A percentile compares a stretch with the other conserved stretches of the same genome.
phyloP scores from a whole-genome alignment of 805 yeast species.

The Yarrowia bubula region DNA sequence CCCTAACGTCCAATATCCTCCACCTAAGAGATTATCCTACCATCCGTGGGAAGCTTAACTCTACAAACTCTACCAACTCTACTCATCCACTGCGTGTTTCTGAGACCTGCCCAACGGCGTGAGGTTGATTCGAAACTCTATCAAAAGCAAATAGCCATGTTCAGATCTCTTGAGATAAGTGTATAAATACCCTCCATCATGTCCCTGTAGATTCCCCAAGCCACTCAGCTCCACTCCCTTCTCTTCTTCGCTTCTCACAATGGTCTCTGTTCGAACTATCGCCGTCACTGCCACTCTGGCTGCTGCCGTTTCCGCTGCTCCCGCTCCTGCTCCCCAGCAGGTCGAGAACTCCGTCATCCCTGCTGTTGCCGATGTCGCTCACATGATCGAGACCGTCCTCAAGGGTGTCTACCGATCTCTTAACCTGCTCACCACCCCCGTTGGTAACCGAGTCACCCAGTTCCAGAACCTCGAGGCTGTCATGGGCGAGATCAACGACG shows the following conservation, averaged over 20 bases:
- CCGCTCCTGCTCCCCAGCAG: constrained; percentile 15
- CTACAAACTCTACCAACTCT: no score
- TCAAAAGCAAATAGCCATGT: not conserved
- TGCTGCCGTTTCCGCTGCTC: constrained; percentile 6
- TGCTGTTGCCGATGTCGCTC: not conserved
- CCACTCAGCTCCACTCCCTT: not conserved
- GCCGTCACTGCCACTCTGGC: constrained; percentile 9
- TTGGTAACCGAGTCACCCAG: constrained; percentile 21
- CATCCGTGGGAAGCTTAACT: constrained; percentile 14
- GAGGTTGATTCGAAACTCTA: constrained; percentile 18
- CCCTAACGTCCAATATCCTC: not conserved
- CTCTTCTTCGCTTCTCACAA: not conserved
- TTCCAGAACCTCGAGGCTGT: constrained; percentile 25
- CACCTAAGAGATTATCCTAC: not conserved
- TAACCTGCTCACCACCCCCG: constrained; percentile 11
- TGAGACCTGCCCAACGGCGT: constrained; percentile 21
- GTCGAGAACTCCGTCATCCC: not conserved
- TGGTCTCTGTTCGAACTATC: constrained; percentile 21
- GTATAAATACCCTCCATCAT: not conserved
- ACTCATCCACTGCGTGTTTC: not conserved
- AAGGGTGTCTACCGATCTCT: constrained; percentile 21
- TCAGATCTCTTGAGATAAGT: not conserved
- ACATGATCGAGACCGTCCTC: constrained; percentile 15
- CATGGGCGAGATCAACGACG: constrained; percentile 20
- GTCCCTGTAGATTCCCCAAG: not conserved